Evolutionary conservation across 164 flowering plant genomes (phyloP), one percentile per base, ranked within the genome.

Genomic region (Vitis rupestris): DNA sequence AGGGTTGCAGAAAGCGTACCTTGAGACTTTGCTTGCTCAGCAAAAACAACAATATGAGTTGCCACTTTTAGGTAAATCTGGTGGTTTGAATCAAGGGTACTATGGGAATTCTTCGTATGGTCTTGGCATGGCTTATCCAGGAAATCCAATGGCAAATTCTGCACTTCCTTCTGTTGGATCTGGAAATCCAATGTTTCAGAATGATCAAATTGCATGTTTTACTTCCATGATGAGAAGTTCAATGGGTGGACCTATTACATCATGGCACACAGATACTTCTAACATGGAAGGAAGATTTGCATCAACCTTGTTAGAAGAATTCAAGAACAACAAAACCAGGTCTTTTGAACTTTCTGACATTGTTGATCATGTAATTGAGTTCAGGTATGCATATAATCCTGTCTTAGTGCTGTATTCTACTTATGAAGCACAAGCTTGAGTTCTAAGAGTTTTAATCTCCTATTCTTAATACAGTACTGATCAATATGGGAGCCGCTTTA

Each of bases 401-500:
- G 49, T 57, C 10, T 54, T 65, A 31, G 31, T 68, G n/a, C 62
- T 62, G 9, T 59, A 17, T 69, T 71, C 19, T 73, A 15, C 27
- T 66, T 13, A 4, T 64, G 12, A 37, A 62, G 52, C 16, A 12
- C 14, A 10, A 27, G 48, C 29, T 58, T 8, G 10, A 10, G 17
- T 27, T 47, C 70, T 74, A 37, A 68, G 17, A 58, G 50, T 50
- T 61, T 50, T 37, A 7, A 70, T 56, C 64, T 61, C 13, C 50
- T 31, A 1, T 75, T 58, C 29, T 14, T 61, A 61, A 64, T 81
- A 67, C 70, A 94, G 98, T 65, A 90, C 72, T 78, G 97, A 92
- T 89, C 98, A 90, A 73, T 87, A 86, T 81, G 97, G 98, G 44
- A 88, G 93, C 74, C 90, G 93, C 47, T 87, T 86, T 76, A 87